phyloP scores from a whole-genome alignment of 441 rosid genomes.

The Populus hybrid region DNA sequence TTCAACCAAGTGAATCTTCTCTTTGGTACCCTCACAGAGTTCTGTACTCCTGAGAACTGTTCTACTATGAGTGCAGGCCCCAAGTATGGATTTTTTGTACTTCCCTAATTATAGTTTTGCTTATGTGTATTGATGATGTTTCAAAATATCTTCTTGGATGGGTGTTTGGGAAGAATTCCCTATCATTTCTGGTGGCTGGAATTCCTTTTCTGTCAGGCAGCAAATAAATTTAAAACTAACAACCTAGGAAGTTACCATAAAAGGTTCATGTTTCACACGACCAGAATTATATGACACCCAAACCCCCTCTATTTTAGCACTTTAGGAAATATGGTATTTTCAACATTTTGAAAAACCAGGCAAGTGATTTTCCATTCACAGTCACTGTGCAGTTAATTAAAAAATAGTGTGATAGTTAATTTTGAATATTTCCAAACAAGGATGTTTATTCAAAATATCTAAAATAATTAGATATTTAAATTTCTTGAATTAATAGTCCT shows the following conservation, averaged over 20 bases:
- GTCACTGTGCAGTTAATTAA: background rate
- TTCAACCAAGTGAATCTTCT: conserved; percentile 99
- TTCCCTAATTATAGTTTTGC: background rate
- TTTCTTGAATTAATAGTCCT: background rate
- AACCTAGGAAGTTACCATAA: background rate
- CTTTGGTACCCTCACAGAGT: conserved; percentile 94
- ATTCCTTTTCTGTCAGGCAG: background rate
- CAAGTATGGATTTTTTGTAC: conserved; percentile 50
- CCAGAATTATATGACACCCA: background rate
- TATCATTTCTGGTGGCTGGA: background rate
- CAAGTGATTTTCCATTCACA: background rate
- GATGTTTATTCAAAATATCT: background rate
- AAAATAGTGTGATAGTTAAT: background rate
- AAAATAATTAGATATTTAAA: too few species aligned
- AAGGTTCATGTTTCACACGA: background rate
- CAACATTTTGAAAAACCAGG: background rate
- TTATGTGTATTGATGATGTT: background rate
- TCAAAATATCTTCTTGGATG: background rate
- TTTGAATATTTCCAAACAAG: background rate
- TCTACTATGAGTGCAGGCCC: conserved; percentile 99
- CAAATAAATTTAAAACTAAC: background rate
- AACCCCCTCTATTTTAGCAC: background rate
- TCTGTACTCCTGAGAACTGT: conserved; percentile 95
- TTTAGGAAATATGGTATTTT: too few species aligned
- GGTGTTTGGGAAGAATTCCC: background rate